Base-by-base conservation (phyloP, 2,329 filamentous ascomycete species). In the Aspergillus hortae region DNA sequence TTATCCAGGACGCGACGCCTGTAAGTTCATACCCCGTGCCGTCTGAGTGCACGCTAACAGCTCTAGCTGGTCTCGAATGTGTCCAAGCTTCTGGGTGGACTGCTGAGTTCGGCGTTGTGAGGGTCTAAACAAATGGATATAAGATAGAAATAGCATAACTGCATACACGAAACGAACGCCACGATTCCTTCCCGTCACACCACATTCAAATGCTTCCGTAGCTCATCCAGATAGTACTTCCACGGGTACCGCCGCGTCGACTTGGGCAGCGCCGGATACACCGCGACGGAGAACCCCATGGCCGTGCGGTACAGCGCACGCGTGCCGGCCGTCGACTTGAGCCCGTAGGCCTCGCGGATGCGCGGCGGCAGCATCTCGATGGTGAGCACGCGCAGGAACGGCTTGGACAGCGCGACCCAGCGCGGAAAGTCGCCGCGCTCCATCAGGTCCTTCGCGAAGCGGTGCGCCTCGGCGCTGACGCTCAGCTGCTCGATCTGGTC, bases 311-410 rank as follows among this genome's bases (percentile, higher is more conserved):
- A 71, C 43, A 67, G 47, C 2, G 58, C 54, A 6, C 65, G 55
- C 4, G 67, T 65, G 2, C 52, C 44, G 14, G 52, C 47, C 1
- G 65, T 66, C 3, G 63, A 68, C 17, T 62, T 60, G n/a, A 71
- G 52, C 12, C 65, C 68, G 44, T 69, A 71, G 3, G 61, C 66
- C 49, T 70, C 67, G 1, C 68, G 57, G 38, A 71, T 48, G 4
- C 56, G 56, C 6, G 66, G 68, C 4, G 68, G 68, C 1, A 71
- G 58, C 63, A 70, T 65, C 49, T 70, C 68, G 14, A 67, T 63
- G 19, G 67, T 70, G 1, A 63, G 52, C 6, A 61, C 61, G 3
- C 61, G 60, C 49, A 70, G 46, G 40, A 71, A 62, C 4, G 68
- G 66, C 54, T 64, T 69, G 44, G 67, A 51, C 12, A 58, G 48